Evolutionary conservation across 345 rosid species (phyloP).

Genomic region (Rhizophora apiculata): DNA sequence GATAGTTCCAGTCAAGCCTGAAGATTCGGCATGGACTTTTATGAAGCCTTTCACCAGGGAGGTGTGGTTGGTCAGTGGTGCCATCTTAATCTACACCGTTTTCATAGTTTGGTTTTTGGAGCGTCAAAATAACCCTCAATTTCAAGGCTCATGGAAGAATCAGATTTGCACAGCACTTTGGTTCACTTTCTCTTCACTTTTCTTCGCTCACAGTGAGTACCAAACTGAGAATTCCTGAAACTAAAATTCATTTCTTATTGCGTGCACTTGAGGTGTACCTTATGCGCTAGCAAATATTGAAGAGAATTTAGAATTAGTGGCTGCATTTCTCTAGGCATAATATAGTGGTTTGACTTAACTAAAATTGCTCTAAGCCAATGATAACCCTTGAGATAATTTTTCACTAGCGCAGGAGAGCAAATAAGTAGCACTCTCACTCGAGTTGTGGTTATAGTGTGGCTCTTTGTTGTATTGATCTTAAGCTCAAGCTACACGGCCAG

Average conservation of each 20-base stretch:
- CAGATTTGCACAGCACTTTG: constrained; percentile 41
- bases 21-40: constrained; percentile 40
- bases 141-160: constrained; percentile 28
- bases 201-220: constrained; percentile 55
- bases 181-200: constrained; percentile 52
- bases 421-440: constrained; percentile 36
- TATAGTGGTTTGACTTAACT: background rate
- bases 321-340: background rate
- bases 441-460: constrained; percentile 52
- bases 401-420: constrained; percentile 40
- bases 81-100: constrained; percentile 41
- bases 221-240: background rate
- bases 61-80: constrained; percentile 49
- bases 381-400: background rate
- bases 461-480: constrained; percentile 51
- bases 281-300: too few species aligned
- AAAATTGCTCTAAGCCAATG: too few species aligned
- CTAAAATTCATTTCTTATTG: background rate
- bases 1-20: constrained; percentile 34
- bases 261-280: too few species aligned
- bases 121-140: constrained; percentile 35
- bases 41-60: constrained; percentile 42
- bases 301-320: background rate
- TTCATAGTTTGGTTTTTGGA: constrained; percentile 49
- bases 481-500: constrained; percentile 61